phyloP scores from a whole-genome alignment of 208 protist genomes.

The Acanthamoeba castellanii region DNA sequence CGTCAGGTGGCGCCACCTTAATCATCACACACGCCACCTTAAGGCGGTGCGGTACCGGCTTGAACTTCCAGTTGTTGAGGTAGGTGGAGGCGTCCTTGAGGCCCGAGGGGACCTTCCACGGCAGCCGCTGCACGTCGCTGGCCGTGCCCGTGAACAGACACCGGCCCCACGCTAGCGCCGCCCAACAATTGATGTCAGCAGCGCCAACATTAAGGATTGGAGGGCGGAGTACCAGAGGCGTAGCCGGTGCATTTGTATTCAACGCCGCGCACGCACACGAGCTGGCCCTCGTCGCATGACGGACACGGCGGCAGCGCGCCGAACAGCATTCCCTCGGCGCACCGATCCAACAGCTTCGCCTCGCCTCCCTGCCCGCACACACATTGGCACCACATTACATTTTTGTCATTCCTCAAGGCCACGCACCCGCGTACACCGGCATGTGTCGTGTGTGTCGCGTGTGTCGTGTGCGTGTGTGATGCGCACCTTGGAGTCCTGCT shows the following conservation, averaged over 20 bases:
- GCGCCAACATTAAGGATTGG: not conserved
- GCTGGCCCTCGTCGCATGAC: conserved; percentile 11
- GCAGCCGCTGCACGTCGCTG: conserved; percentile 19
- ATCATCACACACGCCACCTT: not conserved
- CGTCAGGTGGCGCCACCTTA: not conserved
- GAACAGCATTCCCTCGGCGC: conserved; percentile 55
- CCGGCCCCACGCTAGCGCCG: conserved; percentile 12
- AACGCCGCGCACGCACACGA: not conserved
- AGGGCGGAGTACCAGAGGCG: not conserved
- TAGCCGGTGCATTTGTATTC: conserved; percentile 66
- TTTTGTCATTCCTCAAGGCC: not conserved
- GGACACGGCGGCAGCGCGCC: conserved; percentile 40
- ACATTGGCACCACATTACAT: not conserved
- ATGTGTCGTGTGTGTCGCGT: no score
- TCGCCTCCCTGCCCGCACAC: not conserved
- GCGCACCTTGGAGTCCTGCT: conserved; percentile 12
- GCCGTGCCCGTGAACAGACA: conserved; percentile 19
- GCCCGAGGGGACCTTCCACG: conserved; percentile 49
- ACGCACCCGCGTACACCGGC: not conserved
- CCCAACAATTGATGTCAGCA: not conserved
- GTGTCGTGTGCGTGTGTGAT: not conserved
- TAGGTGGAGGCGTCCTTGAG: conserved; percentile 18
- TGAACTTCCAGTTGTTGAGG: conserved; percentile 46
- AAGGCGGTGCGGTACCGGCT: not conserved
- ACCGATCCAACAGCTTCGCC: conserved; percentile 32